phyloP scores from a whole-genome alignment of 768 basidiomycete genomes.

The Tricholoma sp. region DNA sequence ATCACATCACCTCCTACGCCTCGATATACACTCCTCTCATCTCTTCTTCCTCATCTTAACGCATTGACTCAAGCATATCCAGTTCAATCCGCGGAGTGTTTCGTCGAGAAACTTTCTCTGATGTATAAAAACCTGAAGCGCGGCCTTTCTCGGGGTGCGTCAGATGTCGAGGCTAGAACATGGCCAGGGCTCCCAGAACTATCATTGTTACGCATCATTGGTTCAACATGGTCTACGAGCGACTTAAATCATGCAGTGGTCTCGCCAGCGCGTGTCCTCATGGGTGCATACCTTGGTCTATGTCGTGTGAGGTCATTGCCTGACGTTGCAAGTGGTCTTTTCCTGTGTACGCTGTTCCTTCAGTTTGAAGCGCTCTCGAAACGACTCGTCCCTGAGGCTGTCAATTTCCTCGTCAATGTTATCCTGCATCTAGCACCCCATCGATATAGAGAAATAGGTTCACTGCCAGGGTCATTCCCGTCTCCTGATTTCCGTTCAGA shows the following conservation, averaged over 20 bases:
- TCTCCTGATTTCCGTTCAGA: conserved; percentile 63
- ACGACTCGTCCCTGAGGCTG: conserved; percentile 82
- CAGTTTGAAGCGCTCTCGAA: conserved; percentile 86
- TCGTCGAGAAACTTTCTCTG: conserved; percentile 74
- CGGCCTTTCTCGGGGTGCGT: conserved; percentile 69
- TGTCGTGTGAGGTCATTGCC: conserved; percentile 67
- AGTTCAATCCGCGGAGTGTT: conserved; percentile 69
- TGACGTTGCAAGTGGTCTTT: conserved; percentile 84
- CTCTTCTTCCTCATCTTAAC: conserved; percentile 73
- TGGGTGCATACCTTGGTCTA: conserved; percentile 88
- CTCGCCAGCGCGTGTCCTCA: conserved; percentile 80
- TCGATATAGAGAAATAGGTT: conserved; percentile 33
- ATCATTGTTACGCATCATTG: conserved; percentile 72
- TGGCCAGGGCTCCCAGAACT: conserved; percentile 89
- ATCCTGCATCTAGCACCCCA: conserved; percentile 74
- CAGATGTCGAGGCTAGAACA: conserved; percentile 61
- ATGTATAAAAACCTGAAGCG: conserved; percentile 94
- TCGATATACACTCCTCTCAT: conserved; percentile 52
- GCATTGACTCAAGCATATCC: conserved; percentile 80
- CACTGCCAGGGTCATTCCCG: conserved; percentile 68
- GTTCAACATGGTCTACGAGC: conserved; percentile 87
- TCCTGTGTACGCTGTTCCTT: conserved; percentile 78
- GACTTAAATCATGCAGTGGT: conserved; percentile 90
- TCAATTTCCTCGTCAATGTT: conserved; percentile 74
- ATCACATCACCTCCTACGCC: conserved; percentile 61